Evolutionary conservation across 1,139 yeast species (phyloP).

Genomic region (Nadsonia starkeyi-henricii): DNA sequence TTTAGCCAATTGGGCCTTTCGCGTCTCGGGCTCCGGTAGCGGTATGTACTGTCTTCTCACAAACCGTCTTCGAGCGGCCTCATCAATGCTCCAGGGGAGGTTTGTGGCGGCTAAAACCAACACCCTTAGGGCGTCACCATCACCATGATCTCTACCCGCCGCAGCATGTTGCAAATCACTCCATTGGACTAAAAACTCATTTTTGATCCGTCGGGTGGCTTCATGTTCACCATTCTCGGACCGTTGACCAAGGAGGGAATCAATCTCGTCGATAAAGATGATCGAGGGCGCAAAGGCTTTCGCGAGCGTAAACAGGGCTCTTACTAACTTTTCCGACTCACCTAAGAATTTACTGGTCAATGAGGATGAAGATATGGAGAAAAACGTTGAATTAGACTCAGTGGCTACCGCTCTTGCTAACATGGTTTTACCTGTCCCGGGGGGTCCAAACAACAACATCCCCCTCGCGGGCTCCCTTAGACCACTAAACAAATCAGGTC

Average conservation of each 20-base stretch:
- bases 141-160: conserved; percentile 41
- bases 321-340: conserved; percentile 84
- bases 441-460: conserved; percentile 92
- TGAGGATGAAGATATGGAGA: conserved; percentile 83
- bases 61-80: conserved; percentile 92
- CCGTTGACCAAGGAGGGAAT: conserved; percentile 73
- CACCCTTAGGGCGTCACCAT: conserved; percentile 57
- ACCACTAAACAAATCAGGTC: conserved; percentile 89
- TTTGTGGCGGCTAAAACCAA: conserved; percentile 92
- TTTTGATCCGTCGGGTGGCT: conserved; percentile 79
- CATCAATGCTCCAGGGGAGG: conserved; percentile 96
- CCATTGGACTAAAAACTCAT: conserved; percentile 94
- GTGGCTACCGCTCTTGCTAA: conserved; percentile 96
- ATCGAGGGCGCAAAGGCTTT: conserved; percentile 82
- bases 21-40: conserved; percentile 75
- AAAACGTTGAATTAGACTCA: conserved; percentile 87
- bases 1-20: conserved; percentile 58
- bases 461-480: conserved; percentile 93
- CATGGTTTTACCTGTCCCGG: conserved; percentile 98
- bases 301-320: conserved; percentile 79
- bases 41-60: conserved; percentile 92
- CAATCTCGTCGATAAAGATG: conserved; percentile 93
- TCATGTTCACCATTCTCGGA: conserved; percentile 81
- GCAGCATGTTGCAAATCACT: conserved; percentile 88
- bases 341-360: conserved; percentile 80